A percentile compares a stretch with the other conserved stretches of the same genome.
Conservation (phyloP, 352 stramenopile genomes). For the Globisporangium megalacanthum region DNA sequence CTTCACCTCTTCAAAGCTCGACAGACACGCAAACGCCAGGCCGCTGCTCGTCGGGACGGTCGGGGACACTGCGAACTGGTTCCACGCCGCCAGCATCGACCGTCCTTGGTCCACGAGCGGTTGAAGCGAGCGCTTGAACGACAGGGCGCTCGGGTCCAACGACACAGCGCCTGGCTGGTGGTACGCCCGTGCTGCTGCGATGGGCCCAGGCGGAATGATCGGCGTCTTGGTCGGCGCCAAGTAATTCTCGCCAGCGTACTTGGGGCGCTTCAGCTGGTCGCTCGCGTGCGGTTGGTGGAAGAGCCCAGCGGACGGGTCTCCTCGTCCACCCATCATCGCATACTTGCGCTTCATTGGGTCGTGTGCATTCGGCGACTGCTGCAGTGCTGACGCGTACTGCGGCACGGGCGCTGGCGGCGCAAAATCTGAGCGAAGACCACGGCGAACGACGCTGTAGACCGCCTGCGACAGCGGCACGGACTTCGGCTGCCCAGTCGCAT, state of each 20-base stretch:
- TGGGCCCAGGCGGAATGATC: neutral
- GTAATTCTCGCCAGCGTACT: constrained; percentile 1
- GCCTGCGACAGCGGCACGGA: constrained; percentile 35
- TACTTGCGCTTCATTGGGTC: constrained; percentile 18
- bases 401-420: neutral
- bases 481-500: constrained; percentile 25
- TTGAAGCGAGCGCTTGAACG: constrained; percentile 54
- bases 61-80: constrained; percentile 50
- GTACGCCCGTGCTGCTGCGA: constrained; percentile 2
- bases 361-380: constrained; percentile 10
- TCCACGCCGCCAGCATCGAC: constrained; percentile 72
- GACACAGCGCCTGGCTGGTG: constrained; percentile 5
- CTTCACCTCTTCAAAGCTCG: constrained; percentile 79
- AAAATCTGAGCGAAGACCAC: constrained; percentile 12
- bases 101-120: constrained; percentile 57
- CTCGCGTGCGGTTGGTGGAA: constrained; percentile 1
- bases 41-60: constrained; percentile 49
- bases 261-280: constrained; percentile 15
- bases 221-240: constrained; percentile 2
- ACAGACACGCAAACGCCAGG: constrained; percentile 57
- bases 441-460: constrained; percentile 27
- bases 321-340: neutral
- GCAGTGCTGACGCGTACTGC: neutral
- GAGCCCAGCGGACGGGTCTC: neutral
- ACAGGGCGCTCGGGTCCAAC: constrained; percentile 8